phyloP scores from a whole-genome alignment of 1,284 basidiomycete genomes.

The Leccinum solheimii region DNA sequence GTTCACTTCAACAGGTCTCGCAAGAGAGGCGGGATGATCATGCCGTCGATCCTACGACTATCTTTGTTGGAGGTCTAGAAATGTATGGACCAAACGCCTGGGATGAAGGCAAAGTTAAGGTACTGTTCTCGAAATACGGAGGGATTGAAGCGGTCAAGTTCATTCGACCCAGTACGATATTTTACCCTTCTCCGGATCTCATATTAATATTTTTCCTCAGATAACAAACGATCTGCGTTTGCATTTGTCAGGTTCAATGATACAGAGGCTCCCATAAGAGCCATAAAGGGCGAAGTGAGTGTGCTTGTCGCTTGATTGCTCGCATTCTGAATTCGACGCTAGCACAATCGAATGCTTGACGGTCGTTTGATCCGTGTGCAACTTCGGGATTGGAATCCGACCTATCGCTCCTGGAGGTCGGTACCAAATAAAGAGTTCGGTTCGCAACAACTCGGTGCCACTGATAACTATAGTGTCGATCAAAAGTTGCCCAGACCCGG shows the following conservation, averaged over 20 bases:
- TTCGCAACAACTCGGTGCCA: conserved; percentile 11
- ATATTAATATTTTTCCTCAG: conserved; percentile 37
- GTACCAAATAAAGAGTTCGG: conserved; percentile 37
- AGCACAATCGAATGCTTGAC: conserved; percentile 69
- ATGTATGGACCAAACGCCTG: conserved; percentile 60
- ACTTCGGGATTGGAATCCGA: conserved; percentile 57
- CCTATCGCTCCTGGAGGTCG: conserved; percentile 45
- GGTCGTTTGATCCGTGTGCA: conserved; percentile 74
- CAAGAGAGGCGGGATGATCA: conserved; percentile 28
- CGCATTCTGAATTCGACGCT: conserved; percentile 3
- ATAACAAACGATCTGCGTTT: conserved; percentile 62
- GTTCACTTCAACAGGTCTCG: conserved; percentile 17
- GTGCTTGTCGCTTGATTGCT: not conserved
- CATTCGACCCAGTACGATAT: conserved; percentile 57
- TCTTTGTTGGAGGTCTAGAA: conserved; percentile 76
- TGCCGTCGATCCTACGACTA: conserved; percentile 60
- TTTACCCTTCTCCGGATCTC: not conserved
- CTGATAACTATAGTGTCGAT: conserved; percentile 16
- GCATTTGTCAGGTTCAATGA: conserved; percentile 73
- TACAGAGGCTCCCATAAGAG: conserved; percentile 56
- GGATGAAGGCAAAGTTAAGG: conserved; percentile 61
- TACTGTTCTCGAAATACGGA: conserved; percentile 63
- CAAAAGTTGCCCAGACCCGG: conserved; percentile 11
- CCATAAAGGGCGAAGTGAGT: conserved; percentile 61
- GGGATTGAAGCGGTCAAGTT: conserved; percentile 61